Evolutionary conservation across 2,329 filamentous ascomycete species (phyloP).

Genomic region (Alternaria arbusti): DNA sequence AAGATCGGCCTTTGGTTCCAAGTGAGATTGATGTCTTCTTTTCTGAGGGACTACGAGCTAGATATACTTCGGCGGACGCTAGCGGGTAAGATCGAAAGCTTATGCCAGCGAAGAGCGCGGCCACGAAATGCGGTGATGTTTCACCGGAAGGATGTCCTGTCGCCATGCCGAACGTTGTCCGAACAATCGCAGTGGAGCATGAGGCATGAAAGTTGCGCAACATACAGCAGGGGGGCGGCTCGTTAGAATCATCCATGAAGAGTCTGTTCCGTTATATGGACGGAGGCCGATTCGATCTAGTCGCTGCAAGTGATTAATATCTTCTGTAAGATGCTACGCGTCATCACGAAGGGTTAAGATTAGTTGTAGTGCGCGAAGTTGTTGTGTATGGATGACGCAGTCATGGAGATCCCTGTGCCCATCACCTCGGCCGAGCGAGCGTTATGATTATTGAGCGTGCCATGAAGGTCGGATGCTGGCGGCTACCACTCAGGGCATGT

Average conservation of each 20-base stretch:
- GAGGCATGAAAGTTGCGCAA: neutral
- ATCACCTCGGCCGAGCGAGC: constrained; percentile 4
- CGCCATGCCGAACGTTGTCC: neutral
- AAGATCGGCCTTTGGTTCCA: neutral
- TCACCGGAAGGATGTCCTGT: neutral
- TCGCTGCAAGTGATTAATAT: neutral
- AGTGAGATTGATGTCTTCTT: neutral
- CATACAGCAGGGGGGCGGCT: neutral
- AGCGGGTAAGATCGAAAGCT: neutral
- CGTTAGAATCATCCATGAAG: neutral
- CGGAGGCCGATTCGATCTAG: neutral
- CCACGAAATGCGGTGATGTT: neutral
- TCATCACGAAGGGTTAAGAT: neutral
- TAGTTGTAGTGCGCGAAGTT: neutral
- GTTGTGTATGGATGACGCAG: constrained; percentile 1
- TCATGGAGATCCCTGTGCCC: neutral
- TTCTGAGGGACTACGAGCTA: neutral
- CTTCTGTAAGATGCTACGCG: neutral
- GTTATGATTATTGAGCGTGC: neutral
- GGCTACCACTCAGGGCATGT: neutral
- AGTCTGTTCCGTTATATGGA: neutral
- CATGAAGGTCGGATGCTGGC: neutral
- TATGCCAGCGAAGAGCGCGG: neutral
- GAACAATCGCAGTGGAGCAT: neutral
- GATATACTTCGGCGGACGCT: neutral